Evolutionary conservation across 2,329 filamentous ascomycete genomes (phyloP).

Genomic region (Amylocarpus encephaloides): DNA sequence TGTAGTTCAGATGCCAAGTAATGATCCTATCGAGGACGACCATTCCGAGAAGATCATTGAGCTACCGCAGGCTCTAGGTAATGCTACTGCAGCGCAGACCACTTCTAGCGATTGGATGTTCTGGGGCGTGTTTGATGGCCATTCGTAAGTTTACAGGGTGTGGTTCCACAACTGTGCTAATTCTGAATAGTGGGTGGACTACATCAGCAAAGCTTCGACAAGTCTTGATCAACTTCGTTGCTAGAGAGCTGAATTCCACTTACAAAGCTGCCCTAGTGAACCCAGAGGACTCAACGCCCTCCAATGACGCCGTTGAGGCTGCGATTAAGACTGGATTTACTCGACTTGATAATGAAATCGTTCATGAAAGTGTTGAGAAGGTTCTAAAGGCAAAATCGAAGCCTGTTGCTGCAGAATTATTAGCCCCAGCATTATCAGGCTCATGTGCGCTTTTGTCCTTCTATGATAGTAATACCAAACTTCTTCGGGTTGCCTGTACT

Average conservation of each 20-base stretch:
- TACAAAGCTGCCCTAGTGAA: constrained; percentile 68
- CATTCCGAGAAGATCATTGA: constrained; percentile 98
- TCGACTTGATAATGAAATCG: constrained; percentile 87
- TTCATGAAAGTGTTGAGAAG: constrained; percentile 86
- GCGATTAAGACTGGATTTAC: constrained; percentile 92
- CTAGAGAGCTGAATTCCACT: constrained; percentile 83
- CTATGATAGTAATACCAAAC: constrained; percentile 82
- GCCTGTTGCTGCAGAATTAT: constrained; percentile 80
- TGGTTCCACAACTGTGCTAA: constrained; percentile 14
- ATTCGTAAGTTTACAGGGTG: constrained; percentile 59
- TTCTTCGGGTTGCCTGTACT: constrained; percentile 89
- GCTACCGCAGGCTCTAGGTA: constrained; percentile 56
- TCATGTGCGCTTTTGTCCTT: constrained; percentile 95
- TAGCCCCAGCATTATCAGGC: constrained; percentile 91
- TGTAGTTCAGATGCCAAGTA: constrained; percentile 88
- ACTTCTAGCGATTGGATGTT: constrained; percentile 93
- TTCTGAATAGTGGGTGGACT: constrained; percentile 73
- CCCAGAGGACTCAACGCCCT: constrained; percentile 53
- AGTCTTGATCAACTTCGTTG: constrained; percentile 85
- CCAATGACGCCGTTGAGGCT: constrained; percentile 73
- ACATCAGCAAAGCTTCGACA: constrained; percentile 94
- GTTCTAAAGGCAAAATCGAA: constrained; percentile 86
- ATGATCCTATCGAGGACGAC: constrained; percentile 97
- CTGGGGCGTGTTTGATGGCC: constrained; percentile 97
- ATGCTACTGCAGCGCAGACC: constrained; percentile 35